Conservation (phyloP, 495 filamentous ascomycete species). For the Penicillium manginii region DNA sequence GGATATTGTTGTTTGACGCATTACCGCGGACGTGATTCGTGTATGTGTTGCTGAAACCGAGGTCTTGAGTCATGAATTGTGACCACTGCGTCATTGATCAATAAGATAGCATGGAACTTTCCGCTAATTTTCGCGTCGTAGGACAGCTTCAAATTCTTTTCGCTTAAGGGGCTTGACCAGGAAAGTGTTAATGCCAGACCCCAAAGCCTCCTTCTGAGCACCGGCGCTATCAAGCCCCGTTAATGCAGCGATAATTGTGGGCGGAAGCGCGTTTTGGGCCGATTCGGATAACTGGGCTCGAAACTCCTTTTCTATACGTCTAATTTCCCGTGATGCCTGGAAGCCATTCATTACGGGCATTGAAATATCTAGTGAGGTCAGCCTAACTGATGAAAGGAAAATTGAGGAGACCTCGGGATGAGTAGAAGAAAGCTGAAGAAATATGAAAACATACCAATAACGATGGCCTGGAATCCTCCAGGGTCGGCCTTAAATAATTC, state of each 20-base stretch:
- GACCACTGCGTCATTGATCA: neutral
- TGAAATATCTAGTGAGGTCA: slow-evolving; percentile 64
- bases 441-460: slow-evolving; percentile 49
- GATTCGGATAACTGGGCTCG: slow-evolving; percentile 3
- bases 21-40: too few relatives aligned
- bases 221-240: slow-evolving; percentile 37
- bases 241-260: slow-evolving; percentile 37
- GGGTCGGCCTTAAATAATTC: slow-evolving; percentile 42
- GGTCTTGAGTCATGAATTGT: too few relatives aligned
- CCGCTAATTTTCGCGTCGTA: neutral
- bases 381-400: slow-evolving; percentile 14
- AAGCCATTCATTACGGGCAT: slow-evolving; percentile 87
- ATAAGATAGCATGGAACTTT: neutral
- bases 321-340: slow-evolving; percentile 72
- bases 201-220: slow-evolving; percentile 36
- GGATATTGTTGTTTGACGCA: too few relatives aligned
- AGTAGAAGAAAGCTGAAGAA: too few relatives aligned
- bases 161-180: slow-evolving; percentile 43
- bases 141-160: slow-evolving; percentile 22
- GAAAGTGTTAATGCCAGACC: slow-evolving; percentile 45
- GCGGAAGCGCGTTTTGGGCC: neutral
- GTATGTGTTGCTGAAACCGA: too few relatives aligned
- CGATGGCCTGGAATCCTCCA: slow-evolving; percentile 43
- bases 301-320: slow-evolving; percentile 61
- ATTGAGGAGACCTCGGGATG: neutral